phyloP scores from a whole-genome alignment of 2,329 filamentous ascomycete genomes.

The Microsporum ferrugineum region DNA sequence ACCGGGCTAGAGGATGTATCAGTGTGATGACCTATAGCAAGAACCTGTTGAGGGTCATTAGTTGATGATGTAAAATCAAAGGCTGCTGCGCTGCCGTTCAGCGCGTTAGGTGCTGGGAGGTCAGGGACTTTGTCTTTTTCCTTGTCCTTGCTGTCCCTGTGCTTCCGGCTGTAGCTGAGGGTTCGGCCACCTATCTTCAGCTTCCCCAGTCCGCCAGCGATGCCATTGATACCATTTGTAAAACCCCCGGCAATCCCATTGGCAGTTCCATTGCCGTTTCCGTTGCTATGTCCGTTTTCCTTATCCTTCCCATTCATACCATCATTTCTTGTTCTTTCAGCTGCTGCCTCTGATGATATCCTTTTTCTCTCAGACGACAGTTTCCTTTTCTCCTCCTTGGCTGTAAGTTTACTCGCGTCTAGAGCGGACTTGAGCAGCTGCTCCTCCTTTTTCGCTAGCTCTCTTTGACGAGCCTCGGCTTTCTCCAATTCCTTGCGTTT shows the following conservation, averaged over 20 bases:
- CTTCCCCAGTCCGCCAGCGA: slow-evolving; percentile 45
- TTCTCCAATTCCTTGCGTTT: slow-evolving; percentile 35
- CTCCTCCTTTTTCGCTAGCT: slow-evolving; percentile 46
- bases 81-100: neutral
- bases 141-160: slow-evolving; percentile 35
- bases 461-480: slow-evolving; percentile 39
- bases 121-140: slow-evolving; percentile 15
- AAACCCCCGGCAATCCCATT: slow-evolving; percentile 12
- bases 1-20: neutral
- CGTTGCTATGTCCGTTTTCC: neutral
- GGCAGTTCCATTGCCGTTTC: slow-evolving; percentile 27
- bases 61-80: neutral
- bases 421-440: slow-evolving; percentile 53
- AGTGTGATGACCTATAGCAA: neutral
- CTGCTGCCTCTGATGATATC: slow-evolving; percentile 1
- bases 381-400: slow-evolving; percentile 44
- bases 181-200: slow-evolving; percentile 65
- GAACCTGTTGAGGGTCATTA: neutral
- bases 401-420: slow-evolving; percentile 51
- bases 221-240: slow-evolving; percentile 35
- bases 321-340: neutral
- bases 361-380: slow-evolving; percentile 7
- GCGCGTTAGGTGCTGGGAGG: neutral
- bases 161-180: slow-evolving; percentile 54
- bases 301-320: neutral